These are phyloP conservation scores for Kingdonia uniflora DNA, from an alignment of 164 flowering plant genomes.

Conservation along the genomic window DNA sequence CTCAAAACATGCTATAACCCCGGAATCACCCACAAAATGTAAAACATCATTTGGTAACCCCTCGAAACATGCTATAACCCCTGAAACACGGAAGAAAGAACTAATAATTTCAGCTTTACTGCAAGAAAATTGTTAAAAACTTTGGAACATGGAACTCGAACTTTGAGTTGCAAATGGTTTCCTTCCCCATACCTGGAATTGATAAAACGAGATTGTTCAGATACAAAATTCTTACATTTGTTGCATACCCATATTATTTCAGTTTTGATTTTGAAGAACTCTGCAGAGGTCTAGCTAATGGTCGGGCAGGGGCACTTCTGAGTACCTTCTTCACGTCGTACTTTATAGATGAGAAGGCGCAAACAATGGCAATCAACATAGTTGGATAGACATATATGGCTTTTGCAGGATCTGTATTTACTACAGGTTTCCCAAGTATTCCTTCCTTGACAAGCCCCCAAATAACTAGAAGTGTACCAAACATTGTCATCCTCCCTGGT, in stretches of 20 bases:
- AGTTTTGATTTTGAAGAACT: conserved; percentile 89
- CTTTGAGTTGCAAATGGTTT: too few relatives aligned
- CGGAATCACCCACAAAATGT: too few relatives aligned
- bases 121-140: too few relatives aligned
- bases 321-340: conserved; percentile 54
- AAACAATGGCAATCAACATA: conserved; percentile 62
- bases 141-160: too few relatives aligned
- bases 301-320: conserved; percentile 35
- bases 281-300: conserved; percentile 64
- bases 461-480: conserved; percentile 71
- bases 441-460: conserved; percentile 99
- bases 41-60: too few relatives aligned
- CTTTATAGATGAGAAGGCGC: conserved; percentile 70
- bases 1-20: too few relatives aligned
- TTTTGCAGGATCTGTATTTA: conserved; percentile 49
- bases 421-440: conserved; percentile 57
- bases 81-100: too few relatives aligned
- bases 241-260: conserved; percentile 33
- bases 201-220: background rate
- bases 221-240: background rate
- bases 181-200: too few relatives aligned
- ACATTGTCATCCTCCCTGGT: conserved; percentile 93
- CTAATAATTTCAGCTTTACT: too few relatives aligned
- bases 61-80: too few relatives aligned
- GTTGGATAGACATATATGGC: conserved; percentile 81